These are phyloP conservation scores for Chrysopogon serrulatus DNA, from an alignment of 176 grass and related monocot genomes.

Conservation along the genomic window DNA sequence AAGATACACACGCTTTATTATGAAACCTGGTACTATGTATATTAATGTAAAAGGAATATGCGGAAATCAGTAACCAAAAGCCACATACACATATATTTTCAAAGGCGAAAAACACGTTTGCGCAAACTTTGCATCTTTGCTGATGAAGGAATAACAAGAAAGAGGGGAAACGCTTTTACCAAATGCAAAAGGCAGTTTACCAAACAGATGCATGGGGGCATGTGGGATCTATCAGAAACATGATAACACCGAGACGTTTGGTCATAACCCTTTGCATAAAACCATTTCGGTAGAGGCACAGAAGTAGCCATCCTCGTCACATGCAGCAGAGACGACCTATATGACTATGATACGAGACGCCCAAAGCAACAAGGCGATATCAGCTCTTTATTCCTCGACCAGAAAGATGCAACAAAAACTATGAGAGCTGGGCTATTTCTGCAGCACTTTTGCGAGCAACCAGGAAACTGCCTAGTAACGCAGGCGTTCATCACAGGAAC, in stretches of 20 bases:
- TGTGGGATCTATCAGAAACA: conserved; percentile 9
- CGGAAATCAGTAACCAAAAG: not conserved
- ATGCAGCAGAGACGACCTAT: not conserved
- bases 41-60: not conserved
- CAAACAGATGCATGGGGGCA: conserved; percentile 12
- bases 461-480: not conserved
- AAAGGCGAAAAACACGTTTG: not conserved
- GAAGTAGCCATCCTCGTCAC: conserved; percentile 23
- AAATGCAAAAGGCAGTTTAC: not conserved
- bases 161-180: not conserved
- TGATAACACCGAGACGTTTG: not conserved
- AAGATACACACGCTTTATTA: not conserved
- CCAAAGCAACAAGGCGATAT: not conserved
- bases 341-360: not conserved
- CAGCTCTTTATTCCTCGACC: conserved; percentile 19
- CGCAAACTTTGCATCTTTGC: not conserved
- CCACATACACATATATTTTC: not conserved
- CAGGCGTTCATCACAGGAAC: conserved; percentile 1
- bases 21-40: not conserved
- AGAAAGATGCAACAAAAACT: conserved; percentile 17
- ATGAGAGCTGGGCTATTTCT: not conserved
- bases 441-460: not conserved
- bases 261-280: not conserved
- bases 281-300: not conserved
- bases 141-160: not conserved